Evolutionary conservation across 768 basidiomycete genomes (phyloP).

Genomic region (Russula lepida): DNA sequence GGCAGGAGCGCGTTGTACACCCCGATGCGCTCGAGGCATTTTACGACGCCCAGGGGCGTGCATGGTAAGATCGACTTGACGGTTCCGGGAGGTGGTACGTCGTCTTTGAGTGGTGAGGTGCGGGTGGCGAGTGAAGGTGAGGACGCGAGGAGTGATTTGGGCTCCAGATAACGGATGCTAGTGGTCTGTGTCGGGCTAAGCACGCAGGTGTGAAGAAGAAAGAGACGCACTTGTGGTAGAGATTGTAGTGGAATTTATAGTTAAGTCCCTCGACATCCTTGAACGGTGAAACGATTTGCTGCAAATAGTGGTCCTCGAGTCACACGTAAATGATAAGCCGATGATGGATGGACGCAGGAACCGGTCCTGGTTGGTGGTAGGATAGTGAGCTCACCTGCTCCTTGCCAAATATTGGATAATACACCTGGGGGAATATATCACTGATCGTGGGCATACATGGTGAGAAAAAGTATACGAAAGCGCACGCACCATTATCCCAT

Average conservation of each 20-base stretch:
- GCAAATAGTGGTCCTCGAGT: conserved; percentile 85
- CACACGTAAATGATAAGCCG: neutral
- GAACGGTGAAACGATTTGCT: conserved; percentile 91
- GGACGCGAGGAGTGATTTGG: conserved; percentile 53
- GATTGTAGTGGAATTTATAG: conserved; percentile 90
- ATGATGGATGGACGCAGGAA: no score
- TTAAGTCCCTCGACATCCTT: conserved; percentile 98
- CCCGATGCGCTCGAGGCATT: conserved; percentile 81
- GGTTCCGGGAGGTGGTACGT: conserved; percentile 69
- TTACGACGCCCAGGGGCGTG: conserved; percentile 94
- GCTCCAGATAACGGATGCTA: conserved; percentile 90
- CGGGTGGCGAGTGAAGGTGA: conserved; percentile 27
- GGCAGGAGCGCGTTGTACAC: conserved; percentile 90
- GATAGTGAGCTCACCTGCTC: conserved; percentile 58
- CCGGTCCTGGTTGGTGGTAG: neutral
- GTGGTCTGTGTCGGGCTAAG: neutral
- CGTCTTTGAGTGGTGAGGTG: conserved; percentile 31
- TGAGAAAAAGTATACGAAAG: neutral
- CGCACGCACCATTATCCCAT: conserved; percentile 86
- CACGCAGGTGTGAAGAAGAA: neutral
- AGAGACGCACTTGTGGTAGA: conserved; percentile 79
- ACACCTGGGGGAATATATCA: conserved; percentile 46
- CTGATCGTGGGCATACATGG: neutral
- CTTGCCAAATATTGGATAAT: conserved; percentile 92
- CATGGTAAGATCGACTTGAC: conserved; percentile 97